Base-by-base conservation (phyloP, 495 filamentous ascomycete genomes). In the Tricharina praecox region DNA sequence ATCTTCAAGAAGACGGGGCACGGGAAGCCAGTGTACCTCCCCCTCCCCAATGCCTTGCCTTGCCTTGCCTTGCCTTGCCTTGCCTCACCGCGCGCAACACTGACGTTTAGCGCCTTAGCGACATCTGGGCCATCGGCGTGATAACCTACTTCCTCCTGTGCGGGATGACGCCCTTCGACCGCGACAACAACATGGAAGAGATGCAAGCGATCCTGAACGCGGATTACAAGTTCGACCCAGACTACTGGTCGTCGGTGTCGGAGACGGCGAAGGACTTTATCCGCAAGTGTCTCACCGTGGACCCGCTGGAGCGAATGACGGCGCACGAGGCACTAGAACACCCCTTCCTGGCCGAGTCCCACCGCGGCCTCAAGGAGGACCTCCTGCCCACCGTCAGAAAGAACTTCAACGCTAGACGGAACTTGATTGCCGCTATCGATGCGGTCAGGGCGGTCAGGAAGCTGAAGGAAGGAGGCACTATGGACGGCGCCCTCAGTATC, bases 381-480 rank as follows among this genome's bases (percentile, higher is more conserved):
- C 68, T 97, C 45, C 68, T 96, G 50, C 90, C 90, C 1, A 82
- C 78, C 2, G 82, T 97, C 52, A 92, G 92, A 75, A 95, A 95
- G 77, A 97, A 97, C 67, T 97, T 97, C 71, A 97, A 97, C 55
- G 90, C 90, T 5, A 71, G 88, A 23, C 71, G 86, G 48, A 96
- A 88, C 7, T 70, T 97, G 44, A 90, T 96, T 64, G 86, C 87
- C 10, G 90, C 90, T 23, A 96, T 97, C 62, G 90, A 97, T 63
- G 95, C 92, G 0, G 86, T 97, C 37, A 74, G 92, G n/a, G 90
- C 90, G 0, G 95, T 97, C 61, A 95, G 95, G 62, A 94, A 97
- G 67, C 65, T 97, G 35, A 70, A 88, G 42, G 90, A 93, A 53
- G 73, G 74, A 1, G 70, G 66, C 4, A 75, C 85, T 61, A 93